Conservation (phyloP, 371 early-diverging fungal genomes). For the Coemansia sp. region DNA sequence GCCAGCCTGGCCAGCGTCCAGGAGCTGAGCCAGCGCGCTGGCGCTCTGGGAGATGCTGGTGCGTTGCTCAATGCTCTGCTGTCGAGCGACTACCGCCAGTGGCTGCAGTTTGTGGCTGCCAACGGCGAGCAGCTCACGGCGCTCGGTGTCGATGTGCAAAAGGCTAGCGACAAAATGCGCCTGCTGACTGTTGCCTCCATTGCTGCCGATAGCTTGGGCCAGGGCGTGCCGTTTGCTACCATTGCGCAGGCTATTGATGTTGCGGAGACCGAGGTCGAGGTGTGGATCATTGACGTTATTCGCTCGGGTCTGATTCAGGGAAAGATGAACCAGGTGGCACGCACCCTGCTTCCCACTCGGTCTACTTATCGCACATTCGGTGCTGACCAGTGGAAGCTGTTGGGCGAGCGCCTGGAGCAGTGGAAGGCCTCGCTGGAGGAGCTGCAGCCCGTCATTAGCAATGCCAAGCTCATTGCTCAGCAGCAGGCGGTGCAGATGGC, state of each 20-base stretch:
- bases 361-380: constrained; percentile 84
- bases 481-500: constrained; percentile 33
- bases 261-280: constrained; percentile 77
- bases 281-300: constrained; percentile 92
- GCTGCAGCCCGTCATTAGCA: constrained; percentile 77
- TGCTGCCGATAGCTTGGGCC: constrained; percentile 70
- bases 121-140: constrained; percentile 57
- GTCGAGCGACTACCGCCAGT: constrained; percentile 67
- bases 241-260: constrained; percentile 77
- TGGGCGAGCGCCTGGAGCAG: constrained; percentile 66
- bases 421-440: constrained; percentile 82
- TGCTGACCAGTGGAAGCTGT: constrained; percentile 68
- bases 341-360: constrained; percentile 70
- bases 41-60: constrained; percentile 52
- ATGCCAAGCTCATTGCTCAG: constrained; percentile 73
- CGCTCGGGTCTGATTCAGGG: constrained; percentile 90
- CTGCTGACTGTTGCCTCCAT: constrained; percentile 81
- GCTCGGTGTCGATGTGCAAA: constrained; percentile 62
- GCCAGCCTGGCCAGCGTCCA: constrained; percentile 70
- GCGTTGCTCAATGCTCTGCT: constrained; percentile 77
- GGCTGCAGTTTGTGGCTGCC: constrained; percentile 58
- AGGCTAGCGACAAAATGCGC: constrained; percentile 74
- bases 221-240: constrained; percentile 69
- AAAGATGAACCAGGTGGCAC: constrained; percentile 87
- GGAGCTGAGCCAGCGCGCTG: constrained; percentile 60